phyloP scores from a whole-genome alignment of 306 rosid species.

The Parietaria judaica region DNA sequence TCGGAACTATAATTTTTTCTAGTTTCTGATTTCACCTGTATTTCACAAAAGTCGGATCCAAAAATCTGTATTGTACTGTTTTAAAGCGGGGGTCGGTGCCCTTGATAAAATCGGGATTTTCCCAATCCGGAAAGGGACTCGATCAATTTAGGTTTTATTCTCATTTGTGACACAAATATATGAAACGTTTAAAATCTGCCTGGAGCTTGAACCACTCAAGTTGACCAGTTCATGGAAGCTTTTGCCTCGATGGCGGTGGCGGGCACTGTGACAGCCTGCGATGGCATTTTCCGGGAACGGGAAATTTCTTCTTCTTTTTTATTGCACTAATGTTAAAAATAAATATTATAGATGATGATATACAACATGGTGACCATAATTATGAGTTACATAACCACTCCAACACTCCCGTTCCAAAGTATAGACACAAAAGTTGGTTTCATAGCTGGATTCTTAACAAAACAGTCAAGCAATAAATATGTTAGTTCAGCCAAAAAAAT shows the following conservation, averaged over 20 bases:
- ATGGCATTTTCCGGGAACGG: no score
- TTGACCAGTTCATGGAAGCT: no score
- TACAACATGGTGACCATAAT: background rate
- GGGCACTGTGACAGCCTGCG: no score
- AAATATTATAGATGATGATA: background rate
- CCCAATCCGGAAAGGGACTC: no score
- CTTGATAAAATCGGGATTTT: no score
- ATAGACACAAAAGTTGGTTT: background rate
- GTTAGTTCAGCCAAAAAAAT: no score
- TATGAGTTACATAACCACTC: background rate
- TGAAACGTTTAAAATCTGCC: background rate
- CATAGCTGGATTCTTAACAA: background rate
- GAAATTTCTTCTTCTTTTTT: background rate
- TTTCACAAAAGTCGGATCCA: slow-evolving; percentile 6
- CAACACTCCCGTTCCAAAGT: background rate
- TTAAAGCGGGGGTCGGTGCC: no score
- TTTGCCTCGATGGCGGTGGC: no score
- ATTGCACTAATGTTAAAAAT: background rate
- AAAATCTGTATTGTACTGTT: background rate
- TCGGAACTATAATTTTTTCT: slow-evolving; percentile 4
- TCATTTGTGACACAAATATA: no score
- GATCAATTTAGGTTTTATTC: no score
- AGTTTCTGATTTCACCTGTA: background rate
- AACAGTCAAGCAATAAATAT: background rate
- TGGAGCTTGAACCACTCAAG: background rate